Percentiles rank a stretch among this genome's conserved stretches.
Evolutionary conservation across 2,329 filamentous ascomycete genomes (phyloP).

Genomic region (Alternaria conjuncta): DNA sequence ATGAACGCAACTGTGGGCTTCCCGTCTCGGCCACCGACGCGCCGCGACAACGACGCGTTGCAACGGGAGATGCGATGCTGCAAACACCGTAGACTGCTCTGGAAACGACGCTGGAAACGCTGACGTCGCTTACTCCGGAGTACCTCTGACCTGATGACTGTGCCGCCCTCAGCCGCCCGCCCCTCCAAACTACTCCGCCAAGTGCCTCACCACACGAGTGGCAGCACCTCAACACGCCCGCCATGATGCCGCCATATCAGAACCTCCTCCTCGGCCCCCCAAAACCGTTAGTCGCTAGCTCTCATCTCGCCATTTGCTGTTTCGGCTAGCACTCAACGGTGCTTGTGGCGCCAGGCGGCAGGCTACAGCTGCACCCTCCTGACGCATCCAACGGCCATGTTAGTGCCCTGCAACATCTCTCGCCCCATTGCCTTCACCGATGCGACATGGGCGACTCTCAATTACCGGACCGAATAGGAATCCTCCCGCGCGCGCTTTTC

Average conservation of each 20-base stretch:
- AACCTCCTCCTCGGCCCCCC: background rate
- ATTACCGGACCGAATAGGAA: conserved; percentile 10
- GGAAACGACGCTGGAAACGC: background rate
- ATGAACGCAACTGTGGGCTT: conserved; percentile 12
- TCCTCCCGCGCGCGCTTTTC: conserved; percentile 4
- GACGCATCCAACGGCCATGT: conserved; percentile 13
- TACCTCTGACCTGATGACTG: background rate
- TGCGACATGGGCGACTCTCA: conserved; percentile 4
- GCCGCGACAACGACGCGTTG: conserved; percentile 2
- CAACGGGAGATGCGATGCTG: background rate
- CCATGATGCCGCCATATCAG: background rate
- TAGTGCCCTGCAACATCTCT: conserved; percentile 6
- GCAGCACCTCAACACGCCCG: background rate
- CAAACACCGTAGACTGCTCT: background rate
- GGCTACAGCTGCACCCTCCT: conserved; percentile 11
- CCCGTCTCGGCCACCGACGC: conserved; percentile 5
- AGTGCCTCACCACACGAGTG: background rate
- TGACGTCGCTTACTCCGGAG: background rate
- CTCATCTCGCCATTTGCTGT: conserved; percentile 2
- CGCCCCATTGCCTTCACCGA: conserved; percentile 10
- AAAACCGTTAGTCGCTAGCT: background rate
- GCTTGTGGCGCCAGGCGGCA: conserved; percentile 7
- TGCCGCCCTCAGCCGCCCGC: background rate
- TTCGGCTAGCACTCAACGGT: conserved; percentile 15
- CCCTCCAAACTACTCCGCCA: background rate